These are phyloP conservation scores for Teunomyces pallodes DNA, from an alignment of 805 yeast species.

Conservation along the genomic window DNA sequence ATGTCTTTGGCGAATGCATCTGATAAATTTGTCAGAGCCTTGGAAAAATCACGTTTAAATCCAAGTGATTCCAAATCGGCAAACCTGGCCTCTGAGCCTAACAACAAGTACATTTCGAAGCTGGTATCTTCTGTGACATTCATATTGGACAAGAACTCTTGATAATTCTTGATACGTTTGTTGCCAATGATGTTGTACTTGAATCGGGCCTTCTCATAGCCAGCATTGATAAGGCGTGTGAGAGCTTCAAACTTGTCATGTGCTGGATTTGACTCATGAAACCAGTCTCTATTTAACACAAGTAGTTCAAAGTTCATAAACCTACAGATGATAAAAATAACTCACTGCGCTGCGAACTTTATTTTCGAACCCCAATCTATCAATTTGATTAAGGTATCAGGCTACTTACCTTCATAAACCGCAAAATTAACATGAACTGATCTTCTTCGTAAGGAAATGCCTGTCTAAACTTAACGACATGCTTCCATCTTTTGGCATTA, in stretches of 20 bases:
- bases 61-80: conserved; percentile 22
- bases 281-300: conserved; percentile 23
- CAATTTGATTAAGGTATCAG: conserved; percentile 13
- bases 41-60: conserved; percentile 22
- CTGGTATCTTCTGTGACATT: conserved; percentile 16
- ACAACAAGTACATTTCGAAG: conserved; percentile 20
- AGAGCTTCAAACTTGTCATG: conserved; percentile 2
- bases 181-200: conserved; percentile 42
- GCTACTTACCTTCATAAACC: conserved; percentile 31
- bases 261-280: conserved; percentile 6
- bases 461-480: conserved; percentile 35
- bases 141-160: conserved; percentile 22
- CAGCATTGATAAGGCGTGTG: conserved; percentile 42
- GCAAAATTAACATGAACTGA: conserved; percentile 36
- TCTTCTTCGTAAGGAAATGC: conserved; percentile 37
- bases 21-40: conserved; percentile 16
- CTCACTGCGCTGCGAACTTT: too few relatives aligned
- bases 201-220: conserved; percentile 47
- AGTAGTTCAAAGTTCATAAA: conserved; percentile 22
- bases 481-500: conserved; percentile 43
- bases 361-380: not conserved
- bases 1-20: conserved; percentile 25
- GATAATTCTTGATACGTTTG: conserved; percentile 36
- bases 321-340: too few relatives aligned
- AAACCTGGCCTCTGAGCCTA: conserved; percentile 24